Evolutionary conservation across 805 yeast species (phyloP).

Genomic region (Starmerella floricola): DNA sequence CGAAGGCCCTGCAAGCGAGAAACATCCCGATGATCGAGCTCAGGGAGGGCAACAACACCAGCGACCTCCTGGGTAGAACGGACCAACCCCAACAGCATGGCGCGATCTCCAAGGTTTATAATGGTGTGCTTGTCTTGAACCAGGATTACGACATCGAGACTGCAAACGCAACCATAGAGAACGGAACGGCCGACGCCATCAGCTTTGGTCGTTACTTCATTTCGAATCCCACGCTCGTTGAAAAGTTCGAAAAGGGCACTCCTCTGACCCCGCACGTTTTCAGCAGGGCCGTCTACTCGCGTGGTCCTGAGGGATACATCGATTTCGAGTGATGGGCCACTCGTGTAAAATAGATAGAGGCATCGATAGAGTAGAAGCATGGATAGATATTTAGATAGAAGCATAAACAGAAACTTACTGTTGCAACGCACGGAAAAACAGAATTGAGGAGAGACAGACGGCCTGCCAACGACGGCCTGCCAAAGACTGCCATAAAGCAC

Average conservation of each 20-base stretch:
- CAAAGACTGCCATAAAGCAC: no score
- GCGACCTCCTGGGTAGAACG: slow-evolving; percentile 7
- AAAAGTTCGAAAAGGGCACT: slow-evolving; percentile 33
- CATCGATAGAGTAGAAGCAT: no score
- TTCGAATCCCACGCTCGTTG: slow-evolving; percentile 44
- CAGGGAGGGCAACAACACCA: slow-evolving; percentile 36
- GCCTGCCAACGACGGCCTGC: no score
- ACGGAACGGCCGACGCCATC: slow-evolving; percentile 21
- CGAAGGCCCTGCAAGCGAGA: slow-evolving; percentile 25
- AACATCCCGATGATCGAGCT: slow-evolving; percentile 36
- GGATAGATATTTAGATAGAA: no score
- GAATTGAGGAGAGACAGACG: no score
- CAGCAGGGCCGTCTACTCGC: slow-evolving; percentile 33
- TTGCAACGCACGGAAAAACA: no score
- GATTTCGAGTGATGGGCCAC: no score
- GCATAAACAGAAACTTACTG: no score
- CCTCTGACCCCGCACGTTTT: slow-evolving; percentile 36
- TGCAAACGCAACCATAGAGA: slow-evolving; percentile 8
- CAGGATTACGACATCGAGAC: slow-evolving; percentile 17
- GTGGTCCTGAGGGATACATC: slow-evolving; percentile 32
- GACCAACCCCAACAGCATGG: slow-evolving; percentile 8
- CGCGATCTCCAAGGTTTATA: slow-evolving; percentile 14
- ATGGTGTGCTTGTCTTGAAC: slow-evolving; percentile 15
- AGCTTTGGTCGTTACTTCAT: slow-evolving; percentile 40
- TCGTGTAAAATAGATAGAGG: no score